Conservation (phyloP, 2,329 filamentous ascomycete species). For the Thermothelomyces thermophilus region DNA sequence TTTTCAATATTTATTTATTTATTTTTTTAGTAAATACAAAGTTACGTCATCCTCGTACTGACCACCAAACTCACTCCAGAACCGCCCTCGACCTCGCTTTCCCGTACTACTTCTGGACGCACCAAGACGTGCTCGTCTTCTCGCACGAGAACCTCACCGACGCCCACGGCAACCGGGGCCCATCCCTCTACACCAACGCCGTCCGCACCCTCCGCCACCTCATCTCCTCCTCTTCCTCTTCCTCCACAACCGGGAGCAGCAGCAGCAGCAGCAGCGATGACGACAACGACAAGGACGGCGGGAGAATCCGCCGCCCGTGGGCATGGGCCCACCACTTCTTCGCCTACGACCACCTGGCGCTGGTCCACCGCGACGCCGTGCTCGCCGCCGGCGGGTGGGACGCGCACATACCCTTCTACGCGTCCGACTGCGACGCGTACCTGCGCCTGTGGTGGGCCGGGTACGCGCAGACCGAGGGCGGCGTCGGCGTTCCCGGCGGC, state of each 20-base stretch:
- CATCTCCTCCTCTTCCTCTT: slow-evolving; percentile 28
- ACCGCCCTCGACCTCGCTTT: slow-evolving; percentile 32
- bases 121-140: slow-evolving; percentile 45
- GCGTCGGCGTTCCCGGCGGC: too few species aligned
- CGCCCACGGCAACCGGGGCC: slow-evolving; percentile 23
- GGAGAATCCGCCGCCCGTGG: background rate
- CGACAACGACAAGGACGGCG: background rate
- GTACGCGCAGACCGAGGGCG: slow-evolving; percentile 34
- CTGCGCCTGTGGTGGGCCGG: slow-evolving; percentile 37
- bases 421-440: slow-evolving; percentile 52
- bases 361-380: slow-evolving; percentile 48
- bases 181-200: slow-evolving; percentile 34
- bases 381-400: slow-evolving; percentile 50
- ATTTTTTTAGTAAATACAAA: background rate
- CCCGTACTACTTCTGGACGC: slow-evolving; percentile 46
- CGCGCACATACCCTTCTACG: slow-evolving; percentile 51
- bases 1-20: background rate
- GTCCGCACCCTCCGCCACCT: slow-evolving; percentile 31
- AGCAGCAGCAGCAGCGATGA: background rate
- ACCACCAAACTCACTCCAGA: slow-evolving; percentile 28
- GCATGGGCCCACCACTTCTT: slow-evolving; percentile 50
- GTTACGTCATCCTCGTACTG: too few species aligned
- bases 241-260: background rate
- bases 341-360: slow-evolving; percentile 51
- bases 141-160: slow-evolving; percentile 36